phyloP scores from a whole-genome alignment of 176 grass and related monocot species.

The Aegilops umbellulata region DNA sequence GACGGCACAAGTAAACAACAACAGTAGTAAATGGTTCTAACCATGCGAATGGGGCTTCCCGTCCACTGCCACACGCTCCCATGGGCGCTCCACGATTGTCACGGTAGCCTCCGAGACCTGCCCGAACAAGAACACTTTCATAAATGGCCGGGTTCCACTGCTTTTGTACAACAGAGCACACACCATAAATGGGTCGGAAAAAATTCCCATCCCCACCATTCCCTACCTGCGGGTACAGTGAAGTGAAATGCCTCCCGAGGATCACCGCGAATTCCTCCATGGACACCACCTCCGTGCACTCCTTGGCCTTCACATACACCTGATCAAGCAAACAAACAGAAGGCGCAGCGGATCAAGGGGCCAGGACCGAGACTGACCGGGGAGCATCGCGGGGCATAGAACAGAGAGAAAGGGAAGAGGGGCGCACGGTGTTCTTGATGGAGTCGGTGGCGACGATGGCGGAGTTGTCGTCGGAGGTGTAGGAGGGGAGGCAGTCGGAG shows the following conservation, averaged over 20 bases:
- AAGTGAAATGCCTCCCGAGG: slow-evolving; percentile 76
- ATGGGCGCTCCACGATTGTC: slow-evolving; percentile 77
- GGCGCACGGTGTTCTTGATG: slow-evolving; percentile 86
- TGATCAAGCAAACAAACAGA: neutral
- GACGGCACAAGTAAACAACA: neutral
- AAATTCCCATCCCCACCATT: neutral
- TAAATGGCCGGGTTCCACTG: neutral
- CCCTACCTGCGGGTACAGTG: slow-evolving; percentile 65
- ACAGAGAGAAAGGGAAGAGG: too few relatives aligned
- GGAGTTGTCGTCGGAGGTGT: slow-evolving; percentile 85
- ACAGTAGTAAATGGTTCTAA: slow-evolving; percentile 18
- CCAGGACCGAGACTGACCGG: neutral
- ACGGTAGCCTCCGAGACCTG: slow-evolving; percentile 75
- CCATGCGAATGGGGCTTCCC: slow-evolving; percentile 84
- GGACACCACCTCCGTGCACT: slow-evolving; percentile 68
- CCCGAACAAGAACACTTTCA: neutral
- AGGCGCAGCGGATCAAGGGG: neutral
- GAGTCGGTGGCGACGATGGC: slow-evolving; percentile 91
- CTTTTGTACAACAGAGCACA: too few relatives aligned
- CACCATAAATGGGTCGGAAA: too few relatives aligned
- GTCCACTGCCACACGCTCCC: slow-evolving; percentile 74
- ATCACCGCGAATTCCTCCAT: slow-evolving; percentile 82
- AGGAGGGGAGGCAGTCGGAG: slow-evolving; percentile 89
- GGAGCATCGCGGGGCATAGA: neutral
- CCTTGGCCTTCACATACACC: slow-evolving; percentile 96